phyloP scores from a whole-genome alignment of 2,329 filamentous ascomycete species.

The Phialemoniopsis sp. region DNA sequence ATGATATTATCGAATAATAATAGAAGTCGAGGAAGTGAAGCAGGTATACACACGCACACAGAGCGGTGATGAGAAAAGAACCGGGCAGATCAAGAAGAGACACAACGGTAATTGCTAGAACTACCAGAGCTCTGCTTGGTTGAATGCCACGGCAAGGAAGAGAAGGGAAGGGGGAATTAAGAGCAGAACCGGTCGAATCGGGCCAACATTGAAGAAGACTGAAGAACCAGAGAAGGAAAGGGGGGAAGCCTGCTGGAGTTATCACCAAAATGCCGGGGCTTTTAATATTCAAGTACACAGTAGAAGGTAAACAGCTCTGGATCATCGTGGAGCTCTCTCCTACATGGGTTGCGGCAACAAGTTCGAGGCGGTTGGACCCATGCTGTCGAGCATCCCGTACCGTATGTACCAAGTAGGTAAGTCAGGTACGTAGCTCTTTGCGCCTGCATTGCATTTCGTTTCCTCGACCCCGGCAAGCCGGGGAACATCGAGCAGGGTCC shows the following conservation, averaged over 20 bases:
- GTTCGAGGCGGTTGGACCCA: too few relatives aligned
- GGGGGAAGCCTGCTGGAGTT: neutral
- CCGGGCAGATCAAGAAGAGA: constrained; percentile 16
- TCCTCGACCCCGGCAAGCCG: too few relatives aligned
- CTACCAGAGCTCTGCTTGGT: constrained; percentile 43
- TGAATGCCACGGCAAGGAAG: neutral
- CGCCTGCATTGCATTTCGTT: too few relatives aligned
- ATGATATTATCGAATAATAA: constrained; percentile 6
- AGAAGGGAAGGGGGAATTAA: constrained; percentile 3
- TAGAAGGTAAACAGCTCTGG: too few relatives aligned
- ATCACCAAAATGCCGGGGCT: neutral
- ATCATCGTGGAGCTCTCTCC: too few relatives aligned
- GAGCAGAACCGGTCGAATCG: constrained; percentile 2
- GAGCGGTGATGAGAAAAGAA: constrained; percentile 11
- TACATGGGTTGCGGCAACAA: too few relatives aligned
- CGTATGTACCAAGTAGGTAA: too few relatives aligned
- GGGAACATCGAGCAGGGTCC: too few relatives aligned
- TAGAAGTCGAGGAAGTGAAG: constrained; percentile 3
- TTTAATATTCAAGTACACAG: constrained; percentile 3
- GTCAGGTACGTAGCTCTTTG: too few relatives aligned
- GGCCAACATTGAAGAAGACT: constrained; percentile 11
- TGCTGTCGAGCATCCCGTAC: too few relatives aligned
- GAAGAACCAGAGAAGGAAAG: constrained; percentile 7
- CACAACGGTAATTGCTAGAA: constrained; percentile 26
- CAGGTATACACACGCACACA: constrained; percentile 6